Conservation (phyloP, 192 early-diverging fungal species). For the Coemansia sp. region DNA sequence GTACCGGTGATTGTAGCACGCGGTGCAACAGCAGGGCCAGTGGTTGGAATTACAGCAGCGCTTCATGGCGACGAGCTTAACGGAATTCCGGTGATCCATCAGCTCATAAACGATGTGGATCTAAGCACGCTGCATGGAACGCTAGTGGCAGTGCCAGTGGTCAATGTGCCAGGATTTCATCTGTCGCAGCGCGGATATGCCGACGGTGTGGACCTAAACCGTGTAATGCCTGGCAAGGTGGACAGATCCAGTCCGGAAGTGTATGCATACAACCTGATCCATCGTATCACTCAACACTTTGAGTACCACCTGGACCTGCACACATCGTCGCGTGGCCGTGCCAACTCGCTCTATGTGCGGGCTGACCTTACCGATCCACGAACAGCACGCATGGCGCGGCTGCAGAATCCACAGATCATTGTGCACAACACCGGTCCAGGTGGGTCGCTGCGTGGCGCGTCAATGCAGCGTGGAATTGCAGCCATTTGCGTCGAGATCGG, state of each 20-base stretch:
- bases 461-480: conserved; percentile 68
- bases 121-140: conserved; percentile 73
- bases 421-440: conserved; percentile 65
- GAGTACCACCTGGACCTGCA: conserved; percentile 87
- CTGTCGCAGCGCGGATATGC: conserved; percentile 76
- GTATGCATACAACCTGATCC: conserved; percentile 79
- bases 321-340: conserved; percentile 80
- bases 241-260: conserved; percentile 78
- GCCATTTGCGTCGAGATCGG: conserved; percentile 94
- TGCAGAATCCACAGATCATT: conserved; percentile 87
- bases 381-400: conserved; percentile 70
- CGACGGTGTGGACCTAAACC: conserved; percentile 87
- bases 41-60: conserved; percentile 74
- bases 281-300: conserved; percentile 76
- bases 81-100: conserved; percentile 87
- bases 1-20: conserved; percentile 79
- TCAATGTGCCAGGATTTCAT: conserved; percentile 83
- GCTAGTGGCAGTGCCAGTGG: conserved; percentile 85
- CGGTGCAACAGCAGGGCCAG: conserved; percentile 60
- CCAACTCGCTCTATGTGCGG: conserved; percentile 87
- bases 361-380: conserved; percentile 78
- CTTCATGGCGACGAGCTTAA: conserved; percentile 93
- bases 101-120: conserved; percentile 77
- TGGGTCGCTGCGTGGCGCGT: conserved; percentile 83
- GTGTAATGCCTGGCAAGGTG: conserved; percentile 77